Percentiles rank a stretch among this genome's conserved stretches.
Evolutionary conservation across 2,329 filamentous ascomycete species (phyloP).

Genomic region (Metarhizium guizhouense): DNA sequence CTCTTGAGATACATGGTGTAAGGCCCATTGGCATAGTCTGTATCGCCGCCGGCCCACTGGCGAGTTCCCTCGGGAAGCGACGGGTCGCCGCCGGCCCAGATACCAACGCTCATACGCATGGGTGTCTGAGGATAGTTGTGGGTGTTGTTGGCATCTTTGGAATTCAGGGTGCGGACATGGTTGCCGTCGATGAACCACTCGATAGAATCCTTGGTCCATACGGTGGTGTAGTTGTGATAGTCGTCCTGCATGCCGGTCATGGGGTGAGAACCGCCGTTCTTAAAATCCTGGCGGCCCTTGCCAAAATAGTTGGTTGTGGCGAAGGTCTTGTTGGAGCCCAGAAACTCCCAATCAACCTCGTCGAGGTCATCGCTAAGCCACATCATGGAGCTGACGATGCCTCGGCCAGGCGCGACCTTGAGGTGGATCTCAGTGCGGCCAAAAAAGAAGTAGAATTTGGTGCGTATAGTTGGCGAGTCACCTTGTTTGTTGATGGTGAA

Average conservation of each 20-base stretch:
- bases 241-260: constrained; percentile 47
- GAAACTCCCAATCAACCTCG: constrained; percentile 81
- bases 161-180: constrained; percentile 53
- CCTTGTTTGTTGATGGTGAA: constrained; percentile 64
- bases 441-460: constrained; percentile 80
- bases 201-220: constrained; percentile 60
- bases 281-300: constrained; percentile 57
- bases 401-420: constrained; percentile 64
- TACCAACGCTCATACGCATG: constrained; percentile 59
- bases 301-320: constrained; percentile 73
- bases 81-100: constrained; percentile 56
- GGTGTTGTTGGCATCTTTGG: constrained; percentile 51
- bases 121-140: constrained; percentile 67
- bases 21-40: constrained; percentile 56
- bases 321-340: constrained; percentile 54
- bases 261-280: constrained; percentile 52
- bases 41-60: constrained; percentile 61
- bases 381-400: constrained; percentile 76
- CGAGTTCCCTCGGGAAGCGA: constrained; percentile 46
- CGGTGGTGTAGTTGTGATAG: constrained; percentile 68
- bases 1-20: constrained; percentile 69
- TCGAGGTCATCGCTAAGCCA: constrained; percentile 77
- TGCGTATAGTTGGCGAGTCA: constrained; percentile 70
- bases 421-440: constrained; percentile 70
- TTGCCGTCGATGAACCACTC: constrained; percentile 63